These are phyloP conservation scores for Apiospora phragmitis DNA, from an alignment of 2,329 filamentous ascomycete species.

Conservation along the genomic window DNA sequence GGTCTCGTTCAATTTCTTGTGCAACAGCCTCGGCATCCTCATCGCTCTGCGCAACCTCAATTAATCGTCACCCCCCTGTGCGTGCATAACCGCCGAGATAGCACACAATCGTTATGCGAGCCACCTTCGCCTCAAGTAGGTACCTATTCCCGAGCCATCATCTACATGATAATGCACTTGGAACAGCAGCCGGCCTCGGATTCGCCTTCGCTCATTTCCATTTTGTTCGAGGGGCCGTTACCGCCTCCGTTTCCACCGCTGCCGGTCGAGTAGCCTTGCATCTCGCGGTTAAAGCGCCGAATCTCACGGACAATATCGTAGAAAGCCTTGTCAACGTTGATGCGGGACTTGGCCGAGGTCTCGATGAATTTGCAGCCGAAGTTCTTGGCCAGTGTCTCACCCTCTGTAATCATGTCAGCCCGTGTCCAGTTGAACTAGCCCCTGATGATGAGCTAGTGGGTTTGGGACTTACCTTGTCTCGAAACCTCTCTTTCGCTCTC, in stretches of 20 bases:
- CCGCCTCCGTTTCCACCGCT: constrained; percentile 64
- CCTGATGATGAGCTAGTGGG: not conserved
- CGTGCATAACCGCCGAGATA: not conserved
- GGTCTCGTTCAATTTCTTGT: constrained; percentile 8
- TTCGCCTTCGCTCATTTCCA: constrained; percentile 74
- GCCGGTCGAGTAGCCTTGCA: constrained; percentile 80
- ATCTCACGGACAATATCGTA: constrained; percentile 99
- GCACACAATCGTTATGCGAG: not conserved
- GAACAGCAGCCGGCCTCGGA: constrained; percentile 77
- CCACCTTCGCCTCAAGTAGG: not conserved
- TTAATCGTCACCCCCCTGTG: not conserved
- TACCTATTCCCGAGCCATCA: not conserved
- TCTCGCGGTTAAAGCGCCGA: constrained; percentile 96
- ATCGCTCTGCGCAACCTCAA: not conserved
- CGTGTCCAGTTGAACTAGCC: not conserved
- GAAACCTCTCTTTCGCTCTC: constrained; percentile 89
- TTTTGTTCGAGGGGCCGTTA: constrained; percentile 66
- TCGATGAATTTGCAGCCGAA: constrained; percentile 99
- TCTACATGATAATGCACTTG: constrained; percentile 86
- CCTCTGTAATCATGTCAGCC: constrained; percentile 61
- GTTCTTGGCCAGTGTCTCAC: constrained; percentile 77
- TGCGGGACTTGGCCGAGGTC: constrained; percentile 96
- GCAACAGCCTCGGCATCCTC: constrained; percentile 4
- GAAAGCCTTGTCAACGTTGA: constrained; percentile 98
- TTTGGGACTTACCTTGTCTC: constrained; percentile 60